Conservation (phyloP, 345 rosid genomes). For the Gossypium australe region DNA sequence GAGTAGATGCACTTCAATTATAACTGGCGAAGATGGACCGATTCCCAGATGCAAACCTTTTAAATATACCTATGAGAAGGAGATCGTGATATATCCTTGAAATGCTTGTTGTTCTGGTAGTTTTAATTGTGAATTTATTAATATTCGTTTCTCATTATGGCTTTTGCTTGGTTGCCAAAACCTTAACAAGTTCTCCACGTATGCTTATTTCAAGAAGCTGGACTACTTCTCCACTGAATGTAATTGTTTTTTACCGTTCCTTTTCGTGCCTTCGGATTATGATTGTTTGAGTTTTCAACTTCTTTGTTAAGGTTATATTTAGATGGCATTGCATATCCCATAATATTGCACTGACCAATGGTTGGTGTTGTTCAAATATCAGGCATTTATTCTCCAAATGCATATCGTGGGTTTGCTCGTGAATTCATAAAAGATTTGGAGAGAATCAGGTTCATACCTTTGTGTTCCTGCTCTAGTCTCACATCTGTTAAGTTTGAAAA, state of each 20-base stretch:
- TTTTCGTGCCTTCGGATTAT: not conserved
- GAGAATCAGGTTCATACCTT: slow-evolving; percentile 58
- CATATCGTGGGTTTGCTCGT: slow-evolving; percentile 93
- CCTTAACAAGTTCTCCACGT: slow-evolving; percentile 66
- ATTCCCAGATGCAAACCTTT: slow-evolving; percentile 98
- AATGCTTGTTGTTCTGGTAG: not conserved
- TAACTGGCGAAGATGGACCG: slow-evolving; percentile 95
- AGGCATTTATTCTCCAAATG: slow-evolving; percentile 97
- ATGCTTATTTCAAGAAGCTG: slow-evolving; percentile 95
- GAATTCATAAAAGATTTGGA: slow-evolving; percentile 96
- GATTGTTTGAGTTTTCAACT: not conserved
- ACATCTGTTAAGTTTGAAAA: not conserved
- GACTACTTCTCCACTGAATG: slow-evolving; percentile 99
- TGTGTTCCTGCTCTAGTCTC: not conserved
- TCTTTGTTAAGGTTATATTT: not conserved
- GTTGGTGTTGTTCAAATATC: slow-evolving; percentile 8
- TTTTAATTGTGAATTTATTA: slow-evolving; percentile 5
- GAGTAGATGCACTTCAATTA: slow-evolving; percentile 81
- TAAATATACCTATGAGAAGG: slow-evolving; percentile 91
- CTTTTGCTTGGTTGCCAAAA: slow-evolving; percentile 6
- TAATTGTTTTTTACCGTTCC: slow-evolving; percentile 29
- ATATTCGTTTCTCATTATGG: not conserved
- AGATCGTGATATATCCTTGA: slow-evolving; percentile 94
- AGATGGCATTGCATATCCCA: not conserved
- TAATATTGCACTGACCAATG: not conserved